Evolutionary conservation across 2,329 filamentous ascomycete species (phyloP).

Genomic region (Diaporthe batatas): DNA sequence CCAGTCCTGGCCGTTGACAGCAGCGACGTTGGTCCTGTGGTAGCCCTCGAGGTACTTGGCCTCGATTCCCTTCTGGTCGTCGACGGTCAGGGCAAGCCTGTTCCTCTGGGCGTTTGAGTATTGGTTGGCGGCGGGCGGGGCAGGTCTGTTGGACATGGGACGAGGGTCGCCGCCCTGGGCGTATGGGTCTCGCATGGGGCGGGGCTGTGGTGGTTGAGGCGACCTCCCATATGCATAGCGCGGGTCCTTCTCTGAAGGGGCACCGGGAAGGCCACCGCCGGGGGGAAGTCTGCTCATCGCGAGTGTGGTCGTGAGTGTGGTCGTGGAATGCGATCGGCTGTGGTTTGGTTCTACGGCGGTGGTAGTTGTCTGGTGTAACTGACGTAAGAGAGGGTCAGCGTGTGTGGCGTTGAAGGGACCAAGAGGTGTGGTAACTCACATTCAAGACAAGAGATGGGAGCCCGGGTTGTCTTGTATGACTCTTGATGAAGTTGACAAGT

Average conservation of each 20-base stretch:
- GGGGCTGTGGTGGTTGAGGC: conserved; percentile 22
- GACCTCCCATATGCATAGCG: conserved; percentile 12
- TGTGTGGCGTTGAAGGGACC: no score
- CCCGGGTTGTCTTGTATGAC: no score
- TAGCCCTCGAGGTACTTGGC: conserved; percentile 17
- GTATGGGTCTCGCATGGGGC: conserved; percentile 36
- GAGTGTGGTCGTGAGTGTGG: background rate
- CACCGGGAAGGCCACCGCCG: conserved; percentile 20
- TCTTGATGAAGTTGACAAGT: no score
- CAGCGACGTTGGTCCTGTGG: conserved; percentile 37
- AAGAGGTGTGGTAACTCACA: no score
- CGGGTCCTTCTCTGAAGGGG: conserved; percentile 3
- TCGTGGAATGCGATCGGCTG: no score
- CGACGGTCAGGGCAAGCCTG: background rate
- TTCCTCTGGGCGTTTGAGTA: background rate
- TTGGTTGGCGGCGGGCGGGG: conserved; percentile 11
- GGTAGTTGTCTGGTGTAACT: background rate
- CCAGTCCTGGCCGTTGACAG: conserved; percentile 39
- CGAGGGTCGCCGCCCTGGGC: conserved; percentile 27
- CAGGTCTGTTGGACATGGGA: conserved; percentile 13
- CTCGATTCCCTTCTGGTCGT: conserved; percentile 1
- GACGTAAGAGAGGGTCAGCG: no score
- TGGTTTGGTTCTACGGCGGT: no score
- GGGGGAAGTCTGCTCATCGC: conserved; percentile 31
- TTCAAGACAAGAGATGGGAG: no score